Percentiles rank a stretch among this genome's conserved stretches.
phyloP scores from a whole-genome alignment of 768 basidiomycete species.

The Harrya chromipes region DNA sequence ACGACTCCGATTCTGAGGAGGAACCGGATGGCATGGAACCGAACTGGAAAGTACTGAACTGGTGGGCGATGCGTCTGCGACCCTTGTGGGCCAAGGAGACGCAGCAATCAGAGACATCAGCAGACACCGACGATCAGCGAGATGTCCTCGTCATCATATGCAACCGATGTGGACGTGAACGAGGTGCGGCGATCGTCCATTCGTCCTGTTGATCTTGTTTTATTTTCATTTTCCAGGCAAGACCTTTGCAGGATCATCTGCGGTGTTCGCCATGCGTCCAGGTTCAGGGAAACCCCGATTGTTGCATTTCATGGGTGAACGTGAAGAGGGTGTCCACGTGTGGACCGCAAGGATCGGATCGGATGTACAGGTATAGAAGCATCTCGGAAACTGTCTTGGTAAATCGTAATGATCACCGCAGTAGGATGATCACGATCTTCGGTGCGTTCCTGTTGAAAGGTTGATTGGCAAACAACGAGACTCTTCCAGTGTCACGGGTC shows the following conservation, averaged over 20 bases:
- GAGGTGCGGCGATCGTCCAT: slow-evolving; percentile 48
- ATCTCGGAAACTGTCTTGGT: no score
- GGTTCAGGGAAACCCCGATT: slow-evolving; percentile 52
- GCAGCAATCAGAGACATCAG: background rate
- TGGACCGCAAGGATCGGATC: slow-evolving; percentile 37
- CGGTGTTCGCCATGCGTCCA: slow-evolving; percentile 51
- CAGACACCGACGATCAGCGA: slow-evolving; percentile 11
- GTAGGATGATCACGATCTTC: no score
- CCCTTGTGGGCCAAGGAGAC: slow-evolving; percentile 52
- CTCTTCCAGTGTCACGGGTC: no score
- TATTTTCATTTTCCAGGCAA: slow-evolving; percentile 42
- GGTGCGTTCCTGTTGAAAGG: no score
- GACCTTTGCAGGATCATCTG: slow-evolving; percentile 76
- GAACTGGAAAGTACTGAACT: slow-evolving; percentile 64
- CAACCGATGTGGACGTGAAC: slow-evolving; percentile 77
- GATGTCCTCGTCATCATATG: slow-evolving; percentile 72
- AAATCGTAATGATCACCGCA: no score
- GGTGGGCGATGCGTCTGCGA: slow-evolving; percentile 65
- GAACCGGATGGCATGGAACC: slow-evolving; percentile 20
- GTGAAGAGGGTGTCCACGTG: slow-evolving; percentile 57
- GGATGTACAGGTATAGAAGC: background rate
- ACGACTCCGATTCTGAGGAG: background rate
- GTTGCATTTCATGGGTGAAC: slow-evolving; percentile 54
- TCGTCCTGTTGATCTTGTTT: background rate
- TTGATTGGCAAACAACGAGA: no score